Evolutionary conservation across 1,139 yeast genomes (phyloP).

Genomic region (Kodamaea plutei): DNA sequence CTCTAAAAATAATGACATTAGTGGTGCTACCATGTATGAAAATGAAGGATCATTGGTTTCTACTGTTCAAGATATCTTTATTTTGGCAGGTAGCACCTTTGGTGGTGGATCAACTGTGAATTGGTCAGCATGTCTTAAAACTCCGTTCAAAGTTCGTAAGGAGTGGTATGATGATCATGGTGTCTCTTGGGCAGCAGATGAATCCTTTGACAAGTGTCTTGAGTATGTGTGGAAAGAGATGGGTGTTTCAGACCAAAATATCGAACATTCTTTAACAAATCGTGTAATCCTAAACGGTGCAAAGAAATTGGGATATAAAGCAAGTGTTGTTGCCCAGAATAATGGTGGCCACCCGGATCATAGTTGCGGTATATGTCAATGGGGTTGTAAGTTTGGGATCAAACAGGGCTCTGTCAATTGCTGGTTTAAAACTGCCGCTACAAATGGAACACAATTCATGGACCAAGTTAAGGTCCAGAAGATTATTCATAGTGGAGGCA

Average conservation of each 20-base stretch:
- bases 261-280: constrained; percentile 49
- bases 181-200: constrained; percentile 46
- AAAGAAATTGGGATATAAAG: constrained; percentile 42
- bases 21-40: constrained; percentile 43
- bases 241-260: constrained; percentile 44
- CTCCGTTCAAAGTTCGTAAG: constrained; percentile 50
- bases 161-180: constrained; percentile 52
- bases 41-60: constrained; percentile 32
- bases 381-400: constrained; percentile 52
- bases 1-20: constrained; percentile 30
- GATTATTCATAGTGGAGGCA: constrained; percentile 39
- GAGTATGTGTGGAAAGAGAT: constrained; percentile 48
- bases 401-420: constrained; percentile 50
- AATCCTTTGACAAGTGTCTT: constrained; percentile 41
- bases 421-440: constrained; percentile 52
- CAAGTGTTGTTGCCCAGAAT: constrained; percentile 44
- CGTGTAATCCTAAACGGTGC: constrained; percentile 43
- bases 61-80: constrained; percentile 31
- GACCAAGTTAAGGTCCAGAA: constrained; percentile 42
- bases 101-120: constrained; percentile 63
- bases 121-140: constrained; percentile 55
- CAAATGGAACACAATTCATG: constrained; percentile 45
- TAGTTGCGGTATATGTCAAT: constrained; percentile 48
- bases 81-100: constrained; percentile 53
- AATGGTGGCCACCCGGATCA: constrained; percentile 43